Base-by-base conservation (phyloP, 495 filamentous ascomycete species). In the Sphaerosporella brunnea region DNA sequence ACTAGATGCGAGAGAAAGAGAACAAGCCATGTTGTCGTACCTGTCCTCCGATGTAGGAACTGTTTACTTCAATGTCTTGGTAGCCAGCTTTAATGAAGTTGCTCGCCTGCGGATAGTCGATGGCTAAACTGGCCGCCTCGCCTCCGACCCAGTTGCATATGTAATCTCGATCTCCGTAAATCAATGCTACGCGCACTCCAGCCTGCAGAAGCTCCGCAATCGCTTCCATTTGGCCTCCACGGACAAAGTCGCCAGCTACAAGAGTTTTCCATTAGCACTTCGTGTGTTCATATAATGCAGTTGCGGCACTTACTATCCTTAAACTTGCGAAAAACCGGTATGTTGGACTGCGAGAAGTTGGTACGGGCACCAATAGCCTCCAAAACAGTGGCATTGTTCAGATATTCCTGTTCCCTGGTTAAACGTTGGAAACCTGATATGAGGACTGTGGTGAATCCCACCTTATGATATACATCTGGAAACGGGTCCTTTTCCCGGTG, bases 101-200 rank as follows among this genome's bases (percentile, higher is more conserved):
- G 26, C 39, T 36, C 5, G 23, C 44, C 2, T 53, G 34, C 7
- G 63, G 40, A 46, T 67, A 65, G 30, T 69, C 55, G 15, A 82
- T 42, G 11, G 69, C 67, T 0, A 80, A 62, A 15, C 69, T 73
- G 45, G 77, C 65, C 5, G 73, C 70, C 57, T 78, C 66, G 26
- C 77, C 78, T 40, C 78, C 78, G 2, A 77, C 55, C 72, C 75
- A 81, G 58, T 80, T 82, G 59, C 75, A 80, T 23, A 75, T 69
- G 54, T 74, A 81, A 56, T 82, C 79, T 2, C 45, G 32, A 38
- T 48, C 45, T 10, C 23, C 81, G 51, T 82, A 83, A 32, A 83
- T 66, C 4, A 85, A 67, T 10, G 75, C 73, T 2, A 87, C 75
- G 42, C 78, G 75, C 53, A 85, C 70, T 3, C 71, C 71, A 11